phyloP scores from a whole-genome alignment of 345 rosid species.

The Rhodamnia argentea region DNA sequence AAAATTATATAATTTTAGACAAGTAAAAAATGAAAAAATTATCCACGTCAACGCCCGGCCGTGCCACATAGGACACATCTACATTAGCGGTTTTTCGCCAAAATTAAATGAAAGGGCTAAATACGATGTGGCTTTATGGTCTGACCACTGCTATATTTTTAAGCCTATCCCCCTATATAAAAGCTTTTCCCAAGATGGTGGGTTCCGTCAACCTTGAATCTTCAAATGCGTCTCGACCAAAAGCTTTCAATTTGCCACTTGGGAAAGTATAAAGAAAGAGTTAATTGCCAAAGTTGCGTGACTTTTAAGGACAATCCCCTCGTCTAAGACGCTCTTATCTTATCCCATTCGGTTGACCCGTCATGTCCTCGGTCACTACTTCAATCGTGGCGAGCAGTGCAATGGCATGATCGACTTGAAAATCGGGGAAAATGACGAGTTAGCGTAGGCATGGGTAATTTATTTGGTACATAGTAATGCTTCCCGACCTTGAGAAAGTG shows the following conservation, averaged over 20 bases:
- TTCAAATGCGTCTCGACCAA: not conserved
- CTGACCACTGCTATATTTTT: not conserved
- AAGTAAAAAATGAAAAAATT: not conserved
- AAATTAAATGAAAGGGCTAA: too few species aligned
- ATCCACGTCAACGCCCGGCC: fast-evolving
- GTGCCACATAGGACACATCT: fast-evolving
- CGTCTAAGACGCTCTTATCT: not conserved
- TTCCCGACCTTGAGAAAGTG: not conserved
- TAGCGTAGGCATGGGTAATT: not conserved
- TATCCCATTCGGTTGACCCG: too few species aligned
- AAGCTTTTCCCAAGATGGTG: not conserved
- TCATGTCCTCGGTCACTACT: not conserved
- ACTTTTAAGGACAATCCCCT: not conserved
- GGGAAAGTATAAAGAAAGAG: not conserved
- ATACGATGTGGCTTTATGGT: too few species aligned
- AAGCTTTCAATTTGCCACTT: not conserved
- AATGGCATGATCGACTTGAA: not conserved
- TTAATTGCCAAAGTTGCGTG: not conserved
- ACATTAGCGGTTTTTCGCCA: not conserved
- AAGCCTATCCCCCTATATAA: not conserved
- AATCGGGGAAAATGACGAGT: not conserved
- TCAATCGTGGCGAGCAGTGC: not conserved
- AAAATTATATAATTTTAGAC: not conserved
- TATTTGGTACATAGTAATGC: not conserved
- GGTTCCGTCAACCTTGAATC: not conserved